A percentile compares a stretch with the other conserved stretches of the same genome.
Conservation (phyloP, 805 yeast species). For the Candida ipomoeae region DNA sequence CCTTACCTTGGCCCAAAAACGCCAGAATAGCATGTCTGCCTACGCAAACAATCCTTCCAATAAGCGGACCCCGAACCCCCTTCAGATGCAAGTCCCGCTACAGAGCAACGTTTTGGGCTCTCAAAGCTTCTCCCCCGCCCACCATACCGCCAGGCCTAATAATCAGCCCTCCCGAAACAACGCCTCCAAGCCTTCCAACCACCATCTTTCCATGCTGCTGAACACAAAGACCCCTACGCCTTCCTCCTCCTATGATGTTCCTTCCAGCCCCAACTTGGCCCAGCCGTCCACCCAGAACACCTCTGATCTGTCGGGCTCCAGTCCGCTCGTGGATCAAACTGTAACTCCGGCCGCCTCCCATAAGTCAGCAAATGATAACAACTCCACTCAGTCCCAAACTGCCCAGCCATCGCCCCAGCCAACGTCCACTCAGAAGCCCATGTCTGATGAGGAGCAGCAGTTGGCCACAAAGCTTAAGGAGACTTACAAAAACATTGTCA, state of each 20-base stretch:
- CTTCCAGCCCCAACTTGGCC: slow-evolving; percentile 35
- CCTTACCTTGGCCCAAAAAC: slow-evolving; percentile 28
- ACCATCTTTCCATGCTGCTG: slow-evolving; percentile 11
- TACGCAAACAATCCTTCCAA: slow-evolving; percentile 30
- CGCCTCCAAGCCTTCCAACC: slow-evolving; percentile 15
- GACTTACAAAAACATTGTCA: slow-evolving; percentile 65
- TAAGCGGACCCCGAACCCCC: slow-evolving; percentile 30
- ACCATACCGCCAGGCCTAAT: slow-evolving; percentile 6
- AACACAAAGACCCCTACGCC: slow-evolving; percentile 37
- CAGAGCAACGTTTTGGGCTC: slow-evolving; percentile 15
- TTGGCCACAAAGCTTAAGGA: slow-evolving; percentile 69
- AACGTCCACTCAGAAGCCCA: slow-evolving; percentile 21
- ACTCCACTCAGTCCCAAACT: slow-evolving; percentile 7
- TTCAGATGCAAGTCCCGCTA: slow-evolving; percentile 15
- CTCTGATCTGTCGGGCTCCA: slow-evolving; percentile 40
- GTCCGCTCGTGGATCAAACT: slow-evolving; percentile 24
- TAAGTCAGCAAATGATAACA: slow-evolving; percentile 8
- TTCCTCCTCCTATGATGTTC: slow-evolving; percentile 38
- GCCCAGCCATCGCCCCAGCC: slow-evolving; percentile 9
- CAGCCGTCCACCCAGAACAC: slow-evolving; percentile 28
- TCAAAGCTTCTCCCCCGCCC: slow-evolving; percentile 7
- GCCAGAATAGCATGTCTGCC: slow-evolving; percentile 38
- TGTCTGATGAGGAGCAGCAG: slow-evolving; percentile 60
- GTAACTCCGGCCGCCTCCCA: slow-evolving; percentile 1
- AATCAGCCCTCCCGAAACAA: slow-evolving; percentile 12